Base-by-base conservation (phyloP, 148 eudicot species). In the Polygonum maritimum region DNA sequence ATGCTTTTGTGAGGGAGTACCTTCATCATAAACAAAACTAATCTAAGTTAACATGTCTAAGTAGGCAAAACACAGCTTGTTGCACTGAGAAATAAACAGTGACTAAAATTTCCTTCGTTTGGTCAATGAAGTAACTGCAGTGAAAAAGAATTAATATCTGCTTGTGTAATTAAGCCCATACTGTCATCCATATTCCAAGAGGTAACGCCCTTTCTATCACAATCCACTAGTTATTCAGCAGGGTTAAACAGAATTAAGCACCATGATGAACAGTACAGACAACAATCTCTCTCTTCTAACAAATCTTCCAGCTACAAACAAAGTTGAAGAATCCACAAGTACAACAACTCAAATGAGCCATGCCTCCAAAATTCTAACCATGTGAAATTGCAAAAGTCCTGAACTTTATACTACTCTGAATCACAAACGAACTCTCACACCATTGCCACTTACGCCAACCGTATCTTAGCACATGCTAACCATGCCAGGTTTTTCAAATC, bases 1-100 rank as follows among this genome's bases (percentile, higher is more conserved):
- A 84, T 15, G 89, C 88, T 79, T 86, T 86, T 60, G 87, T 86
- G 62, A 88, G 78, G 8, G 88, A 88, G 84, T 85, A 85, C 90
- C 90, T 88, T 76, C 77, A 83, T 41, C 51, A 57, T 11, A 79
- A 49, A 58, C 19, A 63, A 13, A 47, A 72, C 52, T 16, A 19
- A 41, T 41, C 51, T 35, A 65, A 65, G 5, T 65, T 65, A 65
- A 65, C 40, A 26, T 33, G 6, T 33, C 9, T 4, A 65, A 35
- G 70, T 35, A 33, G 70, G 5, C 8, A 65, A 65, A 65, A 65
- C 19, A 13, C 71, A 65, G 71, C 41, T 36, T 13, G 18, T 49
- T 49, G 54, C 18, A 16, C 54, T 13, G 54, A 49, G 54, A 13
- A 49, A 49, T 13, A 14, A 49, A 49, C 8, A 55, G 10, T 21